phyloP scores from a whole-genome alignment of 2,329 filamentous ascomycete genomes.

The Penicillium palitans region DNA sequence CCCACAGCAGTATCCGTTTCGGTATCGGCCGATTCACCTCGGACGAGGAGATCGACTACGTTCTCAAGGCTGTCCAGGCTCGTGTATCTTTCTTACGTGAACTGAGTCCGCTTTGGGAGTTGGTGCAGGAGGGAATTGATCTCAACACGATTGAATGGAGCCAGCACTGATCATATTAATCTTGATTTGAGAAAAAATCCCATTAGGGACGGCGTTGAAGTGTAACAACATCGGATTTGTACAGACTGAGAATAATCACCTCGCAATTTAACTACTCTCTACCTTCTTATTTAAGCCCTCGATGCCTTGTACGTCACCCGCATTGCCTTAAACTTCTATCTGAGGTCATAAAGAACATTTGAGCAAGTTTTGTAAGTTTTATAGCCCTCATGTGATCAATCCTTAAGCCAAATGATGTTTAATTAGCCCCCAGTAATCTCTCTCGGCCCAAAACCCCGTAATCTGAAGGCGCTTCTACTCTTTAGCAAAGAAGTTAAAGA shows the following conservation, averaged over 20 bases:
- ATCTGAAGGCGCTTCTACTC: neutral
- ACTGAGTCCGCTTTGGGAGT: conserved; percentile 92
- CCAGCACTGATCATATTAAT: conserved; percentile 69
- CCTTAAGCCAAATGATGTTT: neutral
- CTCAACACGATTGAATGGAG: conserved; percentile 97
- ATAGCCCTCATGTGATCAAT: neutral
- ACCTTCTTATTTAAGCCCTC: neutral
- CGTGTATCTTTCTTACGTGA: conserved; percentile 91
- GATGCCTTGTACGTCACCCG: neutral
- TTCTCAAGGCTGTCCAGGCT: conserved; percentile 88
- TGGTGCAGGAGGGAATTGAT: conserved; percentile 95
- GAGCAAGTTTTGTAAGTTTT: neutral
- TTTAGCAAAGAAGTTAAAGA: neutral
- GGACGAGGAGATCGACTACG: conserved; percentile 93
- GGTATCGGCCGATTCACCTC: conserved; percentile 97
- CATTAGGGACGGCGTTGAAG: conserved; percentile 20
- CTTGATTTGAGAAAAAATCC: conserved; percentile 21
- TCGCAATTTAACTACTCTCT: conserved; percentile 6
- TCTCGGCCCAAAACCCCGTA: neutral
- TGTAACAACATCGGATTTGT: conserved; percentile 28
- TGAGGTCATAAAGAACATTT: too few relatives aligned
- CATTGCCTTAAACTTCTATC: too few relatives aligned
- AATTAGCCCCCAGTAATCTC: neutral
- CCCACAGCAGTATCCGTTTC: conserved; percentile 96
- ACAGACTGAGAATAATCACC: conserved; percentile 27